Percentiles rank a stretch among this genome's conserved stretches.
phyloP scores from a whole-genome alignment of 2,329 filamentous ascomycete genomes.

The Gliomastix tumulicola region DNA sequence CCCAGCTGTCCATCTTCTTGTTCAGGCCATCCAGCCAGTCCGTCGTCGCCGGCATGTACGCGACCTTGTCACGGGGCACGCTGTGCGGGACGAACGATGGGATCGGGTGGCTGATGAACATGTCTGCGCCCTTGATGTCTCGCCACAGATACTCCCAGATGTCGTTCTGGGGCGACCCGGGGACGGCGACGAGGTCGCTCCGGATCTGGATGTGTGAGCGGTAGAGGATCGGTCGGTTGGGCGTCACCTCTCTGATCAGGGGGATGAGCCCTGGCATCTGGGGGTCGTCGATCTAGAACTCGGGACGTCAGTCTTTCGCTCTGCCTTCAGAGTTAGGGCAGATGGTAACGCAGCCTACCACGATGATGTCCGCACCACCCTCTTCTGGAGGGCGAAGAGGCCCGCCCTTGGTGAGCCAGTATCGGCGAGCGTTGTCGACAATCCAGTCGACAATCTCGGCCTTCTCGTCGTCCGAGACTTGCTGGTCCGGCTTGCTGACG shows the following conservation, averaged over 20 bases:
- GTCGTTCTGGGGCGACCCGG: slow-evolving; percentile 61
- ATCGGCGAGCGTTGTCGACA: slow-evolving; percentile 63
- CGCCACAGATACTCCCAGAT: slow-evolving; percentile 73
- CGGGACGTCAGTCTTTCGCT: background rate
- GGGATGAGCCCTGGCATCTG: slow-evolving; percentile 78
- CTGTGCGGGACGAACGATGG: slow-evolving; percentile 64
- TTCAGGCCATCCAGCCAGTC: slow-evolving; percentile 82
- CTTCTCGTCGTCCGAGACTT: slow-evolving; percentile 57
- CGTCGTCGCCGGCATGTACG: slow-evolving; percentile 72
- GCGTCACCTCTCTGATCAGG: slow-evolving; percentile 63
- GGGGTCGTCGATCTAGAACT: slow-evolving; percentile 64
- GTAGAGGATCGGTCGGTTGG: slow-evolving; percentile 70
- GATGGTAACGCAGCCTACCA: slow-evolving; percentile 32
- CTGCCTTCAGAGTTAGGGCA: background rate
- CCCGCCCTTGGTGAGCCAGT: slow-evolving; percentile 64
- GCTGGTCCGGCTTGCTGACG: slow-evolving; percentile 57
- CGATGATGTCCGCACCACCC: slow-evolving; percentile 69
- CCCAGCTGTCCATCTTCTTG: slow-evolving; percentile 65
- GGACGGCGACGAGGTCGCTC: slow-evolving; percentile 59
- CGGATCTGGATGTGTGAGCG: slow-evolving; percentile 80
- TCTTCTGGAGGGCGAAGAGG: slow-evolving; percentile 57
- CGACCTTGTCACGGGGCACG: slow-evolving; percentile 60
- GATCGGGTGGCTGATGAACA: slow-evolving; percentile 80
- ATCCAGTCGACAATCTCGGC: slow-evolving; percentile 64
- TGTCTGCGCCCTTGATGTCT: slow-evolving; percentile 61